phyloP scores from a whole-genome alignment of 2,329 filamentous ascomycete species.

The Aspergillus pseudonomiae region DNA sequence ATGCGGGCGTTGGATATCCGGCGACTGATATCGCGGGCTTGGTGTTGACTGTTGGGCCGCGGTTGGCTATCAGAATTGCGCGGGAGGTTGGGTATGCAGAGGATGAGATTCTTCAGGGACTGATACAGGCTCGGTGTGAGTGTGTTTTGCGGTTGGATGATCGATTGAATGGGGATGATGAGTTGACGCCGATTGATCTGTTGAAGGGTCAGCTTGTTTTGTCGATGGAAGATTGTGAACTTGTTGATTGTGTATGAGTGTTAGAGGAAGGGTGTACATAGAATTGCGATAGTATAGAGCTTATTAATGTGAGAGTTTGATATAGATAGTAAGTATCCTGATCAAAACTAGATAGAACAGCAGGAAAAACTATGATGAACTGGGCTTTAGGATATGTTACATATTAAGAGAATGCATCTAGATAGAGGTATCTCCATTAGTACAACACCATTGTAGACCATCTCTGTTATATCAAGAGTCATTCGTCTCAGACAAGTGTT shows the following conservation, averaged over 20 bases:
- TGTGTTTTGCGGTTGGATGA: constrained; percentile 8
- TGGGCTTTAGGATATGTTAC: too few species aligned
- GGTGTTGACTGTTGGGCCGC: constrained; percentile 2
- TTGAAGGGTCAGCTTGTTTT: not conserved
- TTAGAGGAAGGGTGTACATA: not conserved
- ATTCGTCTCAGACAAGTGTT: not conserved
- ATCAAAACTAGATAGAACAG: not conserved
- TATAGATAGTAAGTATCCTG: not conserved
- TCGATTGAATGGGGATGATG: not conserved
- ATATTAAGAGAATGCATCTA: not conserved
- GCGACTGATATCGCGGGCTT: constrained; percentile 2
- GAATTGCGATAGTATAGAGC: not conserved
- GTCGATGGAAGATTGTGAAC: not conserved
- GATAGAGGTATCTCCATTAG: not conserved
- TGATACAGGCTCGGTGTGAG: constrained; percentile 3
- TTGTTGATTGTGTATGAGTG: not conserved
- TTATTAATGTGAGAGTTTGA: not conserved
- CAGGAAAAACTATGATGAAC: not conserved
- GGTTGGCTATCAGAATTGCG: not conserved
- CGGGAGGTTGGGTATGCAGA: not conserved
- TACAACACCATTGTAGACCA: not conserved
- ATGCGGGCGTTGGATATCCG: constrained; percentile 2
- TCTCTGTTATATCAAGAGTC: not conserved
- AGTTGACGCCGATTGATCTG: not conserved
- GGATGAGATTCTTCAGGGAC: not conserved